A percentile compares a stretch with the other conserved stretches of the same genome.
Evolutionary conservation across 2,329 filamentous ascomycete genomes (phyloP).

Genomic region (Beauveria medogensis): DNA sequence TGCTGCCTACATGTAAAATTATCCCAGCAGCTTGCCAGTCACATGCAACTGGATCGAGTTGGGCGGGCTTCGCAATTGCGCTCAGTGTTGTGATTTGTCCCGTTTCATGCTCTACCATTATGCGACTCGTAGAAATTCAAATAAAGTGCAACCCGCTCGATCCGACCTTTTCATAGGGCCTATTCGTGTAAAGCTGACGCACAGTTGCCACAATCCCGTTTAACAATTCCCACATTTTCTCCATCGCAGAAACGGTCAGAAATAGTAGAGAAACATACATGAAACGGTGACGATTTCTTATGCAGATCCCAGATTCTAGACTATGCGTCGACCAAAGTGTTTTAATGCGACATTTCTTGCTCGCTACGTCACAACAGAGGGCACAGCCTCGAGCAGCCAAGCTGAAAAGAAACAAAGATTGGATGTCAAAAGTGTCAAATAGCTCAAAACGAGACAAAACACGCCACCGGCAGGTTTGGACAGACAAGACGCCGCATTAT

Average conservation of each 20-base stretch:
- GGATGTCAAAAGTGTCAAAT: background rate
- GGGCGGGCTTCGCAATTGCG: no score
- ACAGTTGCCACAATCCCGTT: background rate
- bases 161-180: background rate
- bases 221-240: background rate
- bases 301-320: background rate
- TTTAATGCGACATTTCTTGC: background rate
- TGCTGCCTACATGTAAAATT: no score
- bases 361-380: background rate
- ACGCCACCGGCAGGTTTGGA: background rate
- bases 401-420: background rate
- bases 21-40: no score
- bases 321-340: background rate
- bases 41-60: no score
- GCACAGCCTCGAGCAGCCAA: background rate
- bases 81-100: no score
- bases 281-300: background rate
- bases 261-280: background rate
- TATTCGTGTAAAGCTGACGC: background rate
- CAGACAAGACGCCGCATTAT: background rate
- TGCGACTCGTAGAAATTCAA: background rate
- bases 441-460: background rate
- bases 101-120: no score
- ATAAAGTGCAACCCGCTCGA: background rate
- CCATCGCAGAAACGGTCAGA: background rate